Conservation (phyloP, 1,284 basidiomycete species). For the Hemileia vastatrix region DNA sequence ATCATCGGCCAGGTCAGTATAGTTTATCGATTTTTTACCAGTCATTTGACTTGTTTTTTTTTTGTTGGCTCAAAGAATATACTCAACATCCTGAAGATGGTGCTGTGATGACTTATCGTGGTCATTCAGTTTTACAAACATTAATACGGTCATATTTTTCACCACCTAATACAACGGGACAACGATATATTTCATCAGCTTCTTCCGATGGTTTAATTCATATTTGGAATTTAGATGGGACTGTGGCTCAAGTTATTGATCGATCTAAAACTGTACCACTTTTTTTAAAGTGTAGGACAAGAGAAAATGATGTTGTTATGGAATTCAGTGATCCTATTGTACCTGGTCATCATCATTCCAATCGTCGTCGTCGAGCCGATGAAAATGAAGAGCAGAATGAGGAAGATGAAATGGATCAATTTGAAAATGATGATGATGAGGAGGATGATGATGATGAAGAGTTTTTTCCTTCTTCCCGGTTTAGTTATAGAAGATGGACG, state of each 20-base stretch:
- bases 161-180: slow-evolving; percentile 78
- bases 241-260: slow-evolving; percentile 71
- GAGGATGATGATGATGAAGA: slow-evolving; percentile 19
- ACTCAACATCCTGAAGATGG: slow-evolving; percentile 64
- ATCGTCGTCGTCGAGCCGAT: slow-evolving; percentile 1
- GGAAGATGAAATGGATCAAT: slow-evolving; percentile 14
- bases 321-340: slow-evolving; percentile 42
- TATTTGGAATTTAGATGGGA: slow-evolving; percentile 92
- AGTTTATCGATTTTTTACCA: background rate
- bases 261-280: slow-evolving; percentile 66
- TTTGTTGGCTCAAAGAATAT: slow-evolving; percentile 5
- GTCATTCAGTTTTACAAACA: slow-evolving; percentile 82
- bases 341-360: slow-evolving; percentile 27
- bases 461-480: slow-evolving; percentile 2
- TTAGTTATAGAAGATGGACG: slow-evolving; percentile 30
- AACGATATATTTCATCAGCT: slow-evolving; percentile 88
- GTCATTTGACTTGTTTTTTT: background rate
- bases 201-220: slow-evolving; percentile 51
- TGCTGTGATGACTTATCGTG: slow-evolving; percentile 89
- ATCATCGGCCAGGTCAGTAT: slow-evolving; percentile 25
- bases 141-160: slow-evolving; percentile 94
- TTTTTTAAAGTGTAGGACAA: slow-evolving; percentile 44
- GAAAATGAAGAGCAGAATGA: slow-evolving; percentile 22
- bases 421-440: background rate
- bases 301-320: slow-evolving; percentile 35